Base-by-base conservation (phyloP, 192 early-diverging fungal genomes). In the Coemansia sp. region DNA sequence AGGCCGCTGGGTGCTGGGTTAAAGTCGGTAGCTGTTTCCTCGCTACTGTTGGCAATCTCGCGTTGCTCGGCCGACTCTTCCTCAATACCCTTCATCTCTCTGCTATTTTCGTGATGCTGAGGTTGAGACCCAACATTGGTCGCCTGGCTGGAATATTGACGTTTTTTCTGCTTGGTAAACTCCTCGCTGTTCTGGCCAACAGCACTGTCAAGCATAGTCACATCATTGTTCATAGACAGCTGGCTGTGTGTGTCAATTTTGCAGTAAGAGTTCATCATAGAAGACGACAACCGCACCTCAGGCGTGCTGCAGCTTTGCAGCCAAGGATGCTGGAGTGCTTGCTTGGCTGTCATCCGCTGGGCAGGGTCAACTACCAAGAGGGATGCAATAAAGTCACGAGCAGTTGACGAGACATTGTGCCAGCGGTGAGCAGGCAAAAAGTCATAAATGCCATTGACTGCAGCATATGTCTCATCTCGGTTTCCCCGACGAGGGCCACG, bases 301-400 rank as follows among this genome's bases (percentile, higher is more conserved):
- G 22, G 25, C 20, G 48, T 31, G 6, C 31, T 42, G 22, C 46
- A 52, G 23, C 46, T 20, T 15, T 64, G 70, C 59, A 94, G 62
- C 94, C 94, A 95, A 15, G 88, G 86, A 51, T 95, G 92, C 34
- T 75, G 49, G 46, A 94, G 73, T 1, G 92, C 92, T 77, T 90
- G 76, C 10, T 74, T 70, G 4, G 88, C 94, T 0, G 89, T 93
- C 75, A 91, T 83, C 10, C 94, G 85, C n/a, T 64, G 48, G 4
- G 59, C 62, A n/a, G 91, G 89, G 57, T 90, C 86, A 19, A 84
- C 81, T 1, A 82, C 81, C 66, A 95, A 72, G n/a, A 91, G 81
- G 20, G 75, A 65, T 5, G 62, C 55, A 46, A 95, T 88, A 72
- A 95, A 94, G 53, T 88, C 65, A 69, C 85, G 85, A 25, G 91